Percentiles rank a stretch among this genome's conserved stretches.
Evolutionary conservation across 257 asterid genomes (phyloP).

Genomic region (Anisodus acutangulus): DNA sequence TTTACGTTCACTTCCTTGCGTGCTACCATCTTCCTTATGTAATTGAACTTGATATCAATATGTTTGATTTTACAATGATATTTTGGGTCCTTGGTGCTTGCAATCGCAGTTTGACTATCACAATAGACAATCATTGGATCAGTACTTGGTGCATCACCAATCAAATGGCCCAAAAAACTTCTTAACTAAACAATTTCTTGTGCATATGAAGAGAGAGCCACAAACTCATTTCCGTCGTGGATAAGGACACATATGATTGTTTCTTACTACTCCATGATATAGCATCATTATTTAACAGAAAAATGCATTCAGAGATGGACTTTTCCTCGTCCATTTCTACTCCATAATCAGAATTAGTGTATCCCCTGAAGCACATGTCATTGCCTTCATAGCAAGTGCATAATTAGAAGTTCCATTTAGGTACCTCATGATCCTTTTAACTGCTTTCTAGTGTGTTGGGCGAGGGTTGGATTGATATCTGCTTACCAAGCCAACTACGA

Average conservation of each 20-base stretch:
- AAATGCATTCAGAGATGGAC: not conserved
- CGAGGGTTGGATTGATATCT: not conserved
- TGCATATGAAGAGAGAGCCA: not conserved
- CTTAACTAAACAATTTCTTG: not conserved
- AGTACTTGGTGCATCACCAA: no score
- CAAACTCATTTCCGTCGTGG: not conserved
- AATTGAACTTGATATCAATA: no score
- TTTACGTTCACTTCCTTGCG: no score
- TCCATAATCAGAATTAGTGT: not conserved
- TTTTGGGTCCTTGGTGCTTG: no score
- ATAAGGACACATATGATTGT: not conserved
- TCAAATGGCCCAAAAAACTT: not conserved
- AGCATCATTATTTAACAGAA: not conserved
- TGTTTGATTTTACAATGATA: no score
- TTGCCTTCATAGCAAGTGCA: not conserved
- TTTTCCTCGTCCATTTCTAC: not conserved
- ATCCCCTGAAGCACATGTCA: not conserved
- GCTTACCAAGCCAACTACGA: not conserved
- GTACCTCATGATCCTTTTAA: not conserved
- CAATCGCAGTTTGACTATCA: no score
- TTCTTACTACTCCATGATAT: not conserved
- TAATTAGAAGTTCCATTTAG: not conserved
- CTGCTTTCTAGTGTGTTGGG: not conserved
- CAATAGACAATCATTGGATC: no score
- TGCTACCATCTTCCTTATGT: no score